Evolutionary conservation across 495 filamentous ascomycete genomes (phyloP).

Genomic region (Rusavskia elegans): DNA sequence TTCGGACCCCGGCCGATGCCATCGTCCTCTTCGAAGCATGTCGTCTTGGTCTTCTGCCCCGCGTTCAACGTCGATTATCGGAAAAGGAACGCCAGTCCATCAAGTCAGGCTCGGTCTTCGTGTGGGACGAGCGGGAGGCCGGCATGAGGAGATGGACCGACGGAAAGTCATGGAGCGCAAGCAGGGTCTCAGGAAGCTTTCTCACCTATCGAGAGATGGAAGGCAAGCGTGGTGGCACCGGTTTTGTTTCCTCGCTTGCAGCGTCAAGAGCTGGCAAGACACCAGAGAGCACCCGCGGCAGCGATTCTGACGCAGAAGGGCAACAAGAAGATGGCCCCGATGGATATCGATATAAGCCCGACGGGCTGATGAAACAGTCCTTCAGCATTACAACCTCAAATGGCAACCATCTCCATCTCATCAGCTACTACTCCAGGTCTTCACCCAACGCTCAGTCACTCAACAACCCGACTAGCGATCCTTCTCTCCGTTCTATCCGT

Average conservation of each 20-base stretch:
- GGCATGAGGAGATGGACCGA: slow-evolving; percentile 98
- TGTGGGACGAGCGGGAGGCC: slow-evolving; percentile 97
- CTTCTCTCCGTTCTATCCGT: slow-evolving; percentile 63
- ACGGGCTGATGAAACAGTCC: slow-evolving; percentile 97
- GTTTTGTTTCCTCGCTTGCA: slow-evolving; percentile 36
- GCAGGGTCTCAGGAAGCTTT: slow-evolving; percentile 92
- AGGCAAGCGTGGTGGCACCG: slow-evolving; percentile 65
- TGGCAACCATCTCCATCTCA: slow-evolving; percentile 86
- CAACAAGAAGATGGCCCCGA: slow-evolving; percentile 74
- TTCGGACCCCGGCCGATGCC: slow-evolving; percentile 83
- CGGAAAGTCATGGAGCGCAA: slow-evolving; percentile 98
- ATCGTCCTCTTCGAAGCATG: slow-evolving; percentile 97
- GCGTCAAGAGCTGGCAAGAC: slow-evolving; percentile 52
- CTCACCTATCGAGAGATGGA: slow-evolving; percentile 98
- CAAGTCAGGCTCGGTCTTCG: slow-evolving; percentile 89
- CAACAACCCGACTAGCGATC: slow-evolving; percentile 65
- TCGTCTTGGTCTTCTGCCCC: slow-evolving; percentile 71
- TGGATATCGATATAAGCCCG: slow-evolving; percentile 92
- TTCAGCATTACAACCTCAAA: slow-evolving; percentile 93
- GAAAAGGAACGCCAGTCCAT: slow-evolving; percentile 96
- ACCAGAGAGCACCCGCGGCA: slow-evolving; percentile 60
- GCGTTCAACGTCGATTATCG: slow-evolving; percentile 83
- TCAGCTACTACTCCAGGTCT: slow-evolving; percentile 85
- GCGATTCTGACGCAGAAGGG: slow-evolving; percentile 60
- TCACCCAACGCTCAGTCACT: slow-evolving; percentile 49